Base-by-base conservation (phyloP, 1,284 basidiomycete species). In the Rhodotorula sp. region DNA sequence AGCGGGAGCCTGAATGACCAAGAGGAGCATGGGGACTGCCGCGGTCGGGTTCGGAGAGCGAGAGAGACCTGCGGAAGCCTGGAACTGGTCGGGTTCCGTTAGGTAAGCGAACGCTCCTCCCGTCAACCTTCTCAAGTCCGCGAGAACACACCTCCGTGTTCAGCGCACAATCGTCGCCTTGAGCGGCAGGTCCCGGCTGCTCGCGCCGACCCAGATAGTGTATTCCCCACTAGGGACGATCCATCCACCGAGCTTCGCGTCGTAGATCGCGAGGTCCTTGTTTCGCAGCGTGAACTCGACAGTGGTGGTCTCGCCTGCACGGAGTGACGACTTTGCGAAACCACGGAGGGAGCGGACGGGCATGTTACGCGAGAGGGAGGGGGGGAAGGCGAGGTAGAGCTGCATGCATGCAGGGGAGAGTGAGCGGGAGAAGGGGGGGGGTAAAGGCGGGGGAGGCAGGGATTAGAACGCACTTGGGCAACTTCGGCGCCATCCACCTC, bases 211-310 rank as follows among this genome's bases (percentile, higher is more conserved):
- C 74, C 82, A 81, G 3, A 76, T 79, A 70, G 79, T 69, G 53
- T 71, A 84, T n/a, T 80, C 75, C 15, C 83, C 83, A n/a, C 53
- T 63, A 12, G 83, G 83, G 2, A 83, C 66, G 13, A 71, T 69
- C 83, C 83, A 85, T 5, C 78, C 68, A 72, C 83, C 82, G 58
- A 72, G 56, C 21, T 74, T 73, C 17, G 82, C 81, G 66, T 81
- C 80, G 64, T 83, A 84, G 22, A 83, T 79, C 19, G 82, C 77
- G 41, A 84, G 62, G 70, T 83, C 83, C 77, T 84, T 84, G 73
- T 81, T 81, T 46, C 82, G 78, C 34, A 85, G 71, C 15, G 77
- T 76, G 73, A 84, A 81, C 13, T 79, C 71, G 22, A 82, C 80
- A 1, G 75, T 80, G 46, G 59, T 54, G 2, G 61, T 78, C 66